A percentile compares a stretch with the other conserved stretches of the same genome.
phyloP scores from a whole-genome alignment of 208 protist genomes.

The Acanthamoeba sp. region DNA sequence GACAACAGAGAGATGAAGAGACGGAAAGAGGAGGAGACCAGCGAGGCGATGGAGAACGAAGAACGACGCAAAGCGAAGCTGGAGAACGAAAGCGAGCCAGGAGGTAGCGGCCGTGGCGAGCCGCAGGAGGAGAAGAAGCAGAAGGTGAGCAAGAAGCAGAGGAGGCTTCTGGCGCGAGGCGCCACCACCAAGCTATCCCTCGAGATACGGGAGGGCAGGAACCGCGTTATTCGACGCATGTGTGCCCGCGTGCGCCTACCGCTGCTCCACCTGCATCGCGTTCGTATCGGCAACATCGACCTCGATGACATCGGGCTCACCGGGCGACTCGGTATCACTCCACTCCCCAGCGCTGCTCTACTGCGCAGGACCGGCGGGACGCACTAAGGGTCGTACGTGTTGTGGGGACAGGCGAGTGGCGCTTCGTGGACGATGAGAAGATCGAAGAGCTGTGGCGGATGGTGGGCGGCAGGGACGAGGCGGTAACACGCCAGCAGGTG shows the following conservation, averaged over 20 bases:
- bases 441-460: slow-evolving; percentile 18
- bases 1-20: background rate
- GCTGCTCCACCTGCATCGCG: slow-evolving; percentile 21
- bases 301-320: background rate
- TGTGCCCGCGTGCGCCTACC: slow-evolving; percentile 6
- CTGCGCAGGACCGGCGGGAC: background rate
- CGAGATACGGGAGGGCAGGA: slow-evolving; percentile 15
- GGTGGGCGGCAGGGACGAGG: background rate
- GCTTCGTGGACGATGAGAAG: background rate
- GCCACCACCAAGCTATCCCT: background rate
- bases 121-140: background rate
- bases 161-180: background rate
- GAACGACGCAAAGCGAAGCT: background rate
- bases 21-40: background rate
- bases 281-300: background rate
- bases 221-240: slow-evolving; percentile 12
- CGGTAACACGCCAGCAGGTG: background rate
- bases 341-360: background rate
- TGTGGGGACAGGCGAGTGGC: background rate
- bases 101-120: background rate
- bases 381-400: background rate
- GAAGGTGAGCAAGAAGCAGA: background rate
- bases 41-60: too few relatives aligned
- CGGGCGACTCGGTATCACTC: background rate
- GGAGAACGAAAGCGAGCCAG: background rate